phyloP scores from a whole-genome alignment of 257 asterid genomes.

The Leptodermis oblonga region DNA sequence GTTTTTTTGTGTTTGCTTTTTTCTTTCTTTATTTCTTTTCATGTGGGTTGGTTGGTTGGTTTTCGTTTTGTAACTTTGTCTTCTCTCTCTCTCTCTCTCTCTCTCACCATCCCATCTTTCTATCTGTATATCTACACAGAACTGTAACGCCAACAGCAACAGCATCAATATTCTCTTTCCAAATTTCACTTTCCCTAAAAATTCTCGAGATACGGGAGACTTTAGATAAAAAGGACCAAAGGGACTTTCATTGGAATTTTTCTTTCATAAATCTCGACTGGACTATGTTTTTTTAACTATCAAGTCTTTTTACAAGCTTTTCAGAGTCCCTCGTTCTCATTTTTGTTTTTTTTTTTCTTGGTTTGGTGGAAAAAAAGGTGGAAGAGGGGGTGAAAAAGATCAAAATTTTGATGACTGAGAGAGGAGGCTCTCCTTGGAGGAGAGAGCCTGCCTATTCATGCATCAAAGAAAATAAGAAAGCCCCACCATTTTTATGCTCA shows the following conservation, averaged over 20 bases:
- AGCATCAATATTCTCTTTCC: conserved; percentile 28
- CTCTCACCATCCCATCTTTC: neutral
- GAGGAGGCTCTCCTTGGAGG: conserved; percentile 83
- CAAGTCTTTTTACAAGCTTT: neutral
- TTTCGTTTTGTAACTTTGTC: conserved; percentile 7
- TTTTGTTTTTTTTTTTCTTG: neutral
- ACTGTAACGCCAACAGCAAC: conserved; percentile 13
- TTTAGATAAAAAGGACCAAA: conserved; percentile 15
- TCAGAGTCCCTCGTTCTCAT: neutral
- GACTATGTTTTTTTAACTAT: neutral
- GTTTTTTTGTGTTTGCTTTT: conserved; percentile 8
- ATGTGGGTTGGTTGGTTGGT: conserved; percentile 10
- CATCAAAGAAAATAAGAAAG: conserved; percentile 26
- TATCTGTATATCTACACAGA: conserved; percentile 7
- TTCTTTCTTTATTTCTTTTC: neutral
- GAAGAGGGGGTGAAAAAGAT: conserved; percentile 10
- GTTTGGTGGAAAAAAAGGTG: neutral
- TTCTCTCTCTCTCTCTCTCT: neutral
- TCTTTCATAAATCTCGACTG: conserved; percentile 3
- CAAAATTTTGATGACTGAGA: conserved; percentile 56
- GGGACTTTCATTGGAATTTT: conserved; percentile 12
- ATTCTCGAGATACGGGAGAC: conserved; percentile 32
- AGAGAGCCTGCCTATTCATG: conserved; percentile 88
- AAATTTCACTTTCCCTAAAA: conserved; percentile 41
- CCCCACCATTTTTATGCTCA: conserved; percentile 14